A percentile compares a stretch with the other conserved stretches of the same genome.
Evolutionary conservation across 148 eudicot species (phyloP).

Genomic region (Polygonum maritimum): DNA sequence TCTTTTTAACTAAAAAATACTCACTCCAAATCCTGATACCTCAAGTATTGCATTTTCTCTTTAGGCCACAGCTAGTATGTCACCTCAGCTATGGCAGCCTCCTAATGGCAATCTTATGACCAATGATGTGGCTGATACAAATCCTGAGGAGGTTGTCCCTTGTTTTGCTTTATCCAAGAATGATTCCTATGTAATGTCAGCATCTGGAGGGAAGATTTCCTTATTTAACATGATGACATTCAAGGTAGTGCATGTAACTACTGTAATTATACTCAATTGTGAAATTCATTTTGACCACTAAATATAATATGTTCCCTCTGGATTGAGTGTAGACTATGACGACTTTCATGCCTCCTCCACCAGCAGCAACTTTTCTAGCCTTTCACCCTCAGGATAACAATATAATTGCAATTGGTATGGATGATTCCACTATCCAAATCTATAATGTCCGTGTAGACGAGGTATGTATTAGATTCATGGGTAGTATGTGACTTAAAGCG

Average conservation of each 20-base stretch:
- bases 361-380: slow-evolving; percentile 90
- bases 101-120: slow-evolving; percentile 78
- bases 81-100: slow-evolving; percentile 90
- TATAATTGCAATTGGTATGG: slow-evolving; percentile 94
- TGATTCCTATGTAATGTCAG: slow-evolving; percentile 92
- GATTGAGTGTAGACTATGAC: slow-evolving; percentile 70
- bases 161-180: slow-evolving; percentile 95
- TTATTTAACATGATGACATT: slow-evolving; percentile 87
- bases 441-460: slow-evolving; percentile 87
- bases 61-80: slow-evolving; percentile 66
- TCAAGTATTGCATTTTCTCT: not conserved
- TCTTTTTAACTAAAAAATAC: not conserved
- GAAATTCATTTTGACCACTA: not conserved
- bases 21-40: not conserved
- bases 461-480: slow-evolving; percentile 29
- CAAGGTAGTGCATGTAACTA: slow-evolving; percentile 41
- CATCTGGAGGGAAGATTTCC: slow-evolving; percentile 81
- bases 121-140: slow-evolving; percentile 59
- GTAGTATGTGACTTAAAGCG: not conserved
- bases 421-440: slow-evolving; percentile 84
- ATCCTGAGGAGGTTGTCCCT: slow-evolving; percentile 60
- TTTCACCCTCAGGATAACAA: slow-evolving; percentile 94
- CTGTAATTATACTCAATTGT: not conserved
- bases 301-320: not conserved
- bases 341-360: slow-evolving; percentile 85